Base-by-base conservation (phyloP, 495 filamentous ascomycete genomes). In the Talaromyces proteolyticus region DNA sequence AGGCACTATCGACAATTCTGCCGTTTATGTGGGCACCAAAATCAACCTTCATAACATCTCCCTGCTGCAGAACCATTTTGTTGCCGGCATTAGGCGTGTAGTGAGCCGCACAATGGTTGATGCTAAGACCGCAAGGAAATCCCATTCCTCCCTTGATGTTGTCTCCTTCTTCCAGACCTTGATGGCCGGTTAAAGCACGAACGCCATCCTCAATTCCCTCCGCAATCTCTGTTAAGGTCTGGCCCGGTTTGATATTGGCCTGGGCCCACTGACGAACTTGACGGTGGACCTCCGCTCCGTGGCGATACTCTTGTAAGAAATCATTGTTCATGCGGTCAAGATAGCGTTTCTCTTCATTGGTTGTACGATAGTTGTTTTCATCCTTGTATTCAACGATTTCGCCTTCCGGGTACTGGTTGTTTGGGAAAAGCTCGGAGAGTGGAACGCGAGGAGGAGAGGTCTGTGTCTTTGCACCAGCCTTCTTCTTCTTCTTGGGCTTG, bases 41-140 rank as follows among this genome's bases (percentile, higher is more conserved):
- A 64, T 96, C 91, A 39, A 96, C 86, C 64, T 91, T 95, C 86
- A 96, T 84, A 24, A 96, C 89, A 67, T 96, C 89, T 42, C 82
- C 82, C 47, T 93, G 68, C 59, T 88, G 76, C 50, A 95, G 68
- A 25, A 91, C 72, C 57, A 85, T 85, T 69, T 94, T 93, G 65
- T 87, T 88, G 47, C 90, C 89, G n/a, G 90, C 83, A 68, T 94
- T 96, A 20, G 91, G 91, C 3, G 85, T 91, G 68, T 85, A 96
- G 68, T 96, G 91, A 16, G 91, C 91, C 19, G 87, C 88, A 55
- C 87, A 87, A 62, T 95, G 82, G 69, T 96, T 93, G 54, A 96
- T 72, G 61, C 86, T 87, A 34, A 96, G 67, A 24, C 91, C 91
- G 10, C 85, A 88, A 10, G 91, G 91, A 72, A 96, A 96, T 18